Evolutionary conservation across 129 eudicot species (phyloP), one percentile per base, ranked within the genome.

Genomic region (Centaurea solstitialis): DNA sequence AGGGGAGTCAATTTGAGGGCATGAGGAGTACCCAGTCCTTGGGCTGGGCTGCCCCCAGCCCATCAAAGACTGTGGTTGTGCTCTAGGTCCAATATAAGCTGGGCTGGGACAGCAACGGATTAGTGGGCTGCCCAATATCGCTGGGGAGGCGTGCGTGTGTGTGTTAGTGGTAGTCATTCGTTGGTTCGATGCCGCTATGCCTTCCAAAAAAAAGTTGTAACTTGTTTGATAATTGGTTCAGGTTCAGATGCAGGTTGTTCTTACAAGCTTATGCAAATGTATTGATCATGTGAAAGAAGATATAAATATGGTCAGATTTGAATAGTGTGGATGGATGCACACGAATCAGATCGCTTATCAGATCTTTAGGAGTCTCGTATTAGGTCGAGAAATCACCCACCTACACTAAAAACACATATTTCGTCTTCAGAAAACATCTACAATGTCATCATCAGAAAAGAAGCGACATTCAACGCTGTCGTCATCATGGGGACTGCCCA

Each of bases 271-370:
- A 21, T 12, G 66, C 9, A 37, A 45, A 39, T 72, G 61, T 47
- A 35, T 65, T 73, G 26, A 76, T 82, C 43, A 47, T 62, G n/a
- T 21, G 68, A 85, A 64, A 75, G 43, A 72, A 40, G 23, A 22
- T 72, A 75, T 76, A 74, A 82, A 89, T 87, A 84, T 76, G 82
- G 77, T 85, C 18, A 33, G 81, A 77, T 82, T 61, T 80, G 70
- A 84, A 66, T 75, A 68, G 83, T 90, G 87, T 90, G 86, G 75
- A 90, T 92, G 94, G 97, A 92, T 88, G 85, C 45, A 68, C 75
- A 67, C 82, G 90, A 92, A 83, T 88, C 87, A 41, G 70, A 80
- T 81, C 68, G 68, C 74, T 71, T 66, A 82, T 82, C 81, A 43
- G 74, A 75, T 84, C 70, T 61, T 11, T 20, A 64, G 1, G 68